Conservation (phyloP, 306 rosid species). For the Cyamopsis tetragonoloba region DNA sequence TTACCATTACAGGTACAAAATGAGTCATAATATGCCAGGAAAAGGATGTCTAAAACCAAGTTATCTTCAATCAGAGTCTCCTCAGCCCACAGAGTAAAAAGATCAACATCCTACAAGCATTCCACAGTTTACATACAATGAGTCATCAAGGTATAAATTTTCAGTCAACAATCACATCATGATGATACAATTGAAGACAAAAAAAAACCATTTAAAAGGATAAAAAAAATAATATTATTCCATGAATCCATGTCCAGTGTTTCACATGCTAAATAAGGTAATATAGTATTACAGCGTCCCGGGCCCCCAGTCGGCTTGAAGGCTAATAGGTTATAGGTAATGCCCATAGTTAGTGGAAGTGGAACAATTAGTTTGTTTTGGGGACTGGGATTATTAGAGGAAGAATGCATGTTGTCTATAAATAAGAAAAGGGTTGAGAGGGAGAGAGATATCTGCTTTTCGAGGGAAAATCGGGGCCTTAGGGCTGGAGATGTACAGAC, state of each 20-base stretch:
- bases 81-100: slow-evolving; percentile 93
- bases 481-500: no score
- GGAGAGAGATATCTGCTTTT: no score
- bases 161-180: slow-evolving; percentile 7
- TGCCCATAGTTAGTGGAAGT: no score
- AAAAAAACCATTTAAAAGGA: not conserved
- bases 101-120: slow-evolving; percentile 77
- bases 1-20: slow-evolving; percentile 64
- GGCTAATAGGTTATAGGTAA: no score
- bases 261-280: slow-evolving; percentile 10
- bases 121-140: slow-evolving; percentile 14
- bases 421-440: no score
- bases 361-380: no score
- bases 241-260: slow-evolving; percentile 20
- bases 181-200: slow-evolving; percentile 12
- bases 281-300: slow-evolving; percentile 14
- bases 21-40: slow-evolving; percentile 79
- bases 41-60: slow-evolving; percentile 85
- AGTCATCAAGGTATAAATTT: slow-evolving; percentile 24
- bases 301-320: slow-evolving; percentile 1
- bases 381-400: no score
- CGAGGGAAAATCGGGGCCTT: no score
- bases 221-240: not conserved
- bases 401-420: no score
- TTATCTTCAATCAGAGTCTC: slow-evolving; percentile 87